Evolutionary conservation across 495 filamentous ascomycete species (phyloP), one percentile per base, ranked within the genome.

Genomic region (Massariosphaeria phaeospora): DNA sequence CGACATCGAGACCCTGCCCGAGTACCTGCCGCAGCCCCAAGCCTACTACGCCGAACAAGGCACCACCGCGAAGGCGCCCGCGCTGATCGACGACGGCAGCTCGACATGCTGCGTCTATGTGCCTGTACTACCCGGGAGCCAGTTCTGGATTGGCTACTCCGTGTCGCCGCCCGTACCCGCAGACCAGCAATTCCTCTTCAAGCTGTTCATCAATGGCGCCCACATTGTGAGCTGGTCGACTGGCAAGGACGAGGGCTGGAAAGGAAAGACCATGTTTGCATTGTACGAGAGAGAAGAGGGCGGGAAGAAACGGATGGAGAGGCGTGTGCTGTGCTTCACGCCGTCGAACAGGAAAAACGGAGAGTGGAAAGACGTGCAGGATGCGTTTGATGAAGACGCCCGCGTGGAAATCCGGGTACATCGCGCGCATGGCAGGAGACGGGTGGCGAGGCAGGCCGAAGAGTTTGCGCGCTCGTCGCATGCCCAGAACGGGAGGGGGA

Each of bases 231-330:
- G 59, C 48, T 75, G 73, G 73, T 66, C 68, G 5, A 68, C 63
- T 24, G 70, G 67, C 18, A 61, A 64, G 31, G 59, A 66, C 24
- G 57, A 73, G 25, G 56, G 54, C 12, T 75, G 63, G 55, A 62
- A 63, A 18, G 73, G 73, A 2, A 71, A 65, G 56, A 72, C 68
- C 0, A 66, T 73, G 64, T 75, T 69, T 49, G 73, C 58, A 4
- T 45, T 75, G 10, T 69, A 55, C 44, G 57, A 66, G 13, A 55
- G 47, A 9, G 44, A 55, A 9, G 40, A 55, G 10, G 30, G 40
- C n/a, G 52, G 44, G 15, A 61, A 57, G 45, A 64, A 60, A 43
- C n/a, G 39, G 10, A 35, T 72, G 5, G 68, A 73, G 63, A 69
- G 64, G 46, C 52, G 66, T 31, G 59, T 51, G 18, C 52, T 74